Evolutionary conservation across 1,284 basidiomycete genomes (phyloP), one percentile per base, ranked within the genome.

Genomic region (Kwoniella shivajii): DNA sequence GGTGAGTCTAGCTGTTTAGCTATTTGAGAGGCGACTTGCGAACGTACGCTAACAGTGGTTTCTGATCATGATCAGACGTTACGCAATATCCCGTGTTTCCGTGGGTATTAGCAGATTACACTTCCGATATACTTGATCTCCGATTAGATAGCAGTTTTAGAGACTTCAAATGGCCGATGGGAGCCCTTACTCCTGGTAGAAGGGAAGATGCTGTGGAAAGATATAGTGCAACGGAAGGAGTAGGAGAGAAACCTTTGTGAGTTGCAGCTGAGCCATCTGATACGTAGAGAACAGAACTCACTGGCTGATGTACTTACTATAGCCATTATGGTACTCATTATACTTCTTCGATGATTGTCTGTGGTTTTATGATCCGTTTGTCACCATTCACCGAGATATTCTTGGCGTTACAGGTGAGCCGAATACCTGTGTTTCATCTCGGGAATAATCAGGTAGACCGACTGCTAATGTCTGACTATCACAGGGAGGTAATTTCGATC

Each of bases 1-100:
- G 90, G 75, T 70, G 57, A 42, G 65, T 13, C 20, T 16, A 22
- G 45, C 33, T 47, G 16, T n/a, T 27, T 43, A 24, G 5, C 24
- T 11, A 4, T 18, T n/a, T 10, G 11, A 20, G 22, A 36, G 36
- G 31, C 11, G 20, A n/a, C n/a, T n/a, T n/a, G n/a, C n/a, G n/a
- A n/a, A n/a, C n/a, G n/a, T n/a, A n/a, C n/a, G n/a, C n/a, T n/a
- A n/a, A n/a, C n/a, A n/a, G n/a, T n/a, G n/a, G n/a, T n/a, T n/a
- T n/a, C 6, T 47, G 14, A 7, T 63, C 61, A 9, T 67, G 66
- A 30, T 59, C 39, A 76, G 82, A 98, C 78, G 89, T 94, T 6
- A 96, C 93, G 0, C 92, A 96, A 69, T 97, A 95, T 77, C 94
- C 94, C 0, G 86, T 97, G 18, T 95, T 97, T 67, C 93, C 82